Evolutionary conservation across 805 yeast species (phyloP).

Genomic region (Citeromyces nyonsensis): DNA sequence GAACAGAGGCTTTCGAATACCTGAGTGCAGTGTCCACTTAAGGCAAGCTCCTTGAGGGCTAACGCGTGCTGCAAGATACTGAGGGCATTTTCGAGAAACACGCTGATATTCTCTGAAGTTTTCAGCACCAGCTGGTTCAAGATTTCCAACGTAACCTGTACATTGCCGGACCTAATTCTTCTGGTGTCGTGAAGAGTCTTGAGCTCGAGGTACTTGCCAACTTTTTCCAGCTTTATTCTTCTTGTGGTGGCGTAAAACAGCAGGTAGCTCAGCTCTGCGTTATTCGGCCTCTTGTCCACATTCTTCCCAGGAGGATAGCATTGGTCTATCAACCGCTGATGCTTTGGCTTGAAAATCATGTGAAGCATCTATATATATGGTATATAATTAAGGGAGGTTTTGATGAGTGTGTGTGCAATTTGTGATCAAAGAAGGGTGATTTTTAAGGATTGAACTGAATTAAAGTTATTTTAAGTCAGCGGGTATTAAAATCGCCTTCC

Average conservation of each 20-base stretch:
- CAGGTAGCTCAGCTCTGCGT: constrained; percentile 80
- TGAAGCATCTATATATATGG: too few species aligned
- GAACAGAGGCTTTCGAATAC: constrained; percentile 27
- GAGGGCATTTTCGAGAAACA: constrained; percentile 59
- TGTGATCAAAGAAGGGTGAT: too few species aligned
- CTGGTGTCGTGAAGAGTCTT: constrained; percentile 47
- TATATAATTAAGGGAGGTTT: too few species aligned
- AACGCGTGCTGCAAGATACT: constrained; percentile 38
- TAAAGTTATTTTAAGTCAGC: too few species aligned
- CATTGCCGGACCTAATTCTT: constrained; percentile 58
- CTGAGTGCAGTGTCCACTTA: constrained; percentile 34
- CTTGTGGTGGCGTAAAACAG: constrained; percentile 84
- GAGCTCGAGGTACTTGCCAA: constrained; percentile 49
- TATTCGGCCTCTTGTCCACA: constrained; percentile 79
- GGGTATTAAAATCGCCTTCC: too few species aligned
- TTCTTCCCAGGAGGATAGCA: constrained; percentile 89
- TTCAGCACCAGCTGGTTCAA: constrained; percentile 52
- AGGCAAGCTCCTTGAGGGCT: constrained; percentile 39
- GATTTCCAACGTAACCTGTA: constrained; percentile 68
- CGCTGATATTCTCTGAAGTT: constrained; percentile 74
- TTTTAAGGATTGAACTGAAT: too few species aligned
- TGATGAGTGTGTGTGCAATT: too few species aligned
- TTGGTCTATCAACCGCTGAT: constrained; percentile 76
- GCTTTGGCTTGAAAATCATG: constrained; percentile 37
- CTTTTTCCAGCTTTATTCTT: constrained; percentile 79